Base-by-base conservation (phyloP, 257 asterid genomes). In the Mentha longifolia region DNA sequence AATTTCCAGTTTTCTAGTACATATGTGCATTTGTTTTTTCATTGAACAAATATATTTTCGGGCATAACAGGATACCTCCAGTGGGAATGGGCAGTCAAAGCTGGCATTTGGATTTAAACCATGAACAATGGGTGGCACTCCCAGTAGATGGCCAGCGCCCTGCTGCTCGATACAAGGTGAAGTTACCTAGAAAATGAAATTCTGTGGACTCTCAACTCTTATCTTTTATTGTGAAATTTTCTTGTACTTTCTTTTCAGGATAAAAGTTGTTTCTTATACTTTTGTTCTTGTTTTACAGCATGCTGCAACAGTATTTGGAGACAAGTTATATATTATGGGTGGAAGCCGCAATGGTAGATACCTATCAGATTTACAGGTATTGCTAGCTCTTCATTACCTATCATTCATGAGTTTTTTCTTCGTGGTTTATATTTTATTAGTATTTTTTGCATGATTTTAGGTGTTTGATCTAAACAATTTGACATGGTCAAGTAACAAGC, bases 301-400 rank as follows among this genome's bases (percentile, higher is more conserved):
- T 83, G 96, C 96, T 45, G 97, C 98, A 50, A 57, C 85, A 46
- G 81, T 86, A 31, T 74, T 81, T 72, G 95, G 82, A 70, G 87
- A 85, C 13, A 95, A 88, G 75, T 76, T 95, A 73, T 92, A 89
- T 76, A 50, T 95, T 67, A 72, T 55, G 66, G 99, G 98, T 68
- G 99, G 99, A 82, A 91, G 91, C 75, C 97, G 99, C 51, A 89
- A 88, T 78, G 99, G 99, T 55, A 87, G 97, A 80, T 88, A 87
- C 78, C 76, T 95, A 76, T 89, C 98, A 61, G 98, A 95, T 82
- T 77, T 89, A 74, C 98, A 89, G 98, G 99, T 92, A 83, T 25
- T 76, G 22, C 41, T 57, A 65, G 51, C 77, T 73, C 70, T 71
- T 47, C 31, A 46, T 46, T 65, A 59, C 10, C 61, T 11, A 58